Percentiles rank a stretch among this genome's conserved stretches.
Evolutionary conservation across 1,284 basidiomycete genomes (phyloP).

Genomic region (Rhizopogon parksii): DNA sequence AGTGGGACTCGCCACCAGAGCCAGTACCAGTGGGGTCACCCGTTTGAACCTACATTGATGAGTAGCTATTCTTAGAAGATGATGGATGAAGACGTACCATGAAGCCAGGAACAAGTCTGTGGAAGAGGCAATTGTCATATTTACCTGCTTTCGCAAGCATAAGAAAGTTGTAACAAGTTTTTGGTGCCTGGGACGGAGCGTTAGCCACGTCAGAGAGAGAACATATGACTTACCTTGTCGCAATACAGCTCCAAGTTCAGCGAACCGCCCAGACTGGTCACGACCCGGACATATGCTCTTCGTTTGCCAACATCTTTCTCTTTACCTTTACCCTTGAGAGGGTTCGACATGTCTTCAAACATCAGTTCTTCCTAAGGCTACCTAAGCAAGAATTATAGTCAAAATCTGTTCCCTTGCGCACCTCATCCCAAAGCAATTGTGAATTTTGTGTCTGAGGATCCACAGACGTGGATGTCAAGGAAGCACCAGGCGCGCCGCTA

Average conservation of each 20-base stretch:
- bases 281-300: slow-evolving; percentile 84
- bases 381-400: background rate
- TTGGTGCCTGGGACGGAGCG: slow-evolving; percentile 63
- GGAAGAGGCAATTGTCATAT: slow-evolving; percentile 87
- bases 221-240: slow-evolving; percentile 55
- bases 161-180: slow-evolving; percentile 97
- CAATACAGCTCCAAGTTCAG: slow-evolving; percentile 91
- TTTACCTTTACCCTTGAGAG: slow-evolving; percentile 74
- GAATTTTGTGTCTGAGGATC: slow-evolving; percentile 75
- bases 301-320: slow-evolving; percentile 88
- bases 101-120: slow-evolving; percentile 93
- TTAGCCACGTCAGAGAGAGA: background rate
- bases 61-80: background rate
- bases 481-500: slow-evolving; percentile 86
- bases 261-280: slow-evolving; percentile 82
- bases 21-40: slow-evolving; percentile 97
- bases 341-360: slow-evolving; percentile 83
- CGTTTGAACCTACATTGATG: slow-evolving; percentile 68
- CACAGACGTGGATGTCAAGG: slow-evolving; percentile 87
- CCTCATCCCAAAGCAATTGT: slow-evolving; percentile 86
- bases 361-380: slow-evolving; percentile 72
- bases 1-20: slow-evolving; percentile 86
- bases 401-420: slow-evolving; percentile 22
- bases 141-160: slow-evolving; percentile 85
- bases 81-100: slow-evolving; percentile 57